Evolutionary conservation across 2,329 filamentous ascomycete species (phyloP), one percentile per base, ranked within the genome.

Genomic region (Septoria petroselini): DNA sequence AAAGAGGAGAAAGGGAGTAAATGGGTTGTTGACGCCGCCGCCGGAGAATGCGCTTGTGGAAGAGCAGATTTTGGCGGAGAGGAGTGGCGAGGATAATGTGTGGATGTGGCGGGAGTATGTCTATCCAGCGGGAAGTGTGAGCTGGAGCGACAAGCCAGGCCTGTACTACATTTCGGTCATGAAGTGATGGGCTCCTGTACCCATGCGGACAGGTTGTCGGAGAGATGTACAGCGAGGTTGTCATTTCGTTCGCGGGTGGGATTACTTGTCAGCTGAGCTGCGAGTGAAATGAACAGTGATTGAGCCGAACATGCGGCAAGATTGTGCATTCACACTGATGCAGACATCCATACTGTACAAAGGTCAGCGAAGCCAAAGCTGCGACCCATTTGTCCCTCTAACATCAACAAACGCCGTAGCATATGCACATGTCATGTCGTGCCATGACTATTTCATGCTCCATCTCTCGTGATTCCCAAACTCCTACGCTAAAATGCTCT

Each of bases 111-210:
- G 86, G 29, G 86, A 91, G 53, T 80, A 87, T 65, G 82, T 84
- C 60, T 77, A 76, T 8, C 74, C 81, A 52, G 80, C 77, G 12
- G 74, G 76, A 30, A 79, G 77, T 57, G 91, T 97, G 58, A 95
- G 89, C 71, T 97, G 91, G 91, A 91, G 88, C 8, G 85, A 86
- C 58, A 83, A 83, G 44, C 83, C 83, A 19, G 91, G 91, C 18
- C 80, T 82, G 41, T 97, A 93, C 70, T 95, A 85, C 65, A 86
- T 96, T 64, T 88, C 91, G 50, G 89, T 80, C 12, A 87, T 86
- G 68, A 47, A 37, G 15, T 41, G 25, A 29, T 19, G 18, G 23
- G 9, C 9, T 27, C 9, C 23, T 27, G 23, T 27, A 27, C 23
- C 23, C 5, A 27, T 27, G n/a, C n/a, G n/a, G n/a, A n/a, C n/a